Evolutionary conservation across 306 rosid genomes (phyloP).

Genomic region (Glycyrrhiza uralensis): DNA sequence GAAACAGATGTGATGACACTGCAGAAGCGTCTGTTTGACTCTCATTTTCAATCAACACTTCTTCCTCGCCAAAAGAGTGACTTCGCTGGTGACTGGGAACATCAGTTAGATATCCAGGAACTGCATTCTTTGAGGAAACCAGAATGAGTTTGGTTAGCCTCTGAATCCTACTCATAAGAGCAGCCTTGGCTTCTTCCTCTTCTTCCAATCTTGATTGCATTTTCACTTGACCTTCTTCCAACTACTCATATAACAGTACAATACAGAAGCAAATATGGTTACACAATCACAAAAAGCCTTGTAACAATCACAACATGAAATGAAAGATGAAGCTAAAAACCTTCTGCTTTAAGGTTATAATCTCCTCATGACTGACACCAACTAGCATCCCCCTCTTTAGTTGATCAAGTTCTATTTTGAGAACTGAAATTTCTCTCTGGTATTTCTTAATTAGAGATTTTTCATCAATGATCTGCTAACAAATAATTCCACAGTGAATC

Average conservation of each 20-base stretch:
- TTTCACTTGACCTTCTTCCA: slow-evolving; percentile 98
- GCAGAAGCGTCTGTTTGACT: slow-evolving; percentile 59
- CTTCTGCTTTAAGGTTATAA: slow-evolving; percentile 81
- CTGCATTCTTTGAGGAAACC: slow-evolving; percentile 88
- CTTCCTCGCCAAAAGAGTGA: slow-evolving; percentile 79
- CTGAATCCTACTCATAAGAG: slow-evolving; percentile 99
- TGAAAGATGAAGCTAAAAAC: slow-evolving; percentile 39
- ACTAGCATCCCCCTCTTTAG: slow-evolving; percentile 74
- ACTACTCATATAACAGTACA: slow-evolving; percentile 42
- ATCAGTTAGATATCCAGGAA: slow-evolving; percentile 81
- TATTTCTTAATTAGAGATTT: slow-evolving; percentile 96
- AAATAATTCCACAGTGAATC: slow-evolving; percentile 23
- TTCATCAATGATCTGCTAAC: slow-evolving; percentile 86
- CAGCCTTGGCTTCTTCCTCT: slow-evolving; percentile 99
- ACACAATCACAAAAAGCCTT: slow-evolving; percentile 6
- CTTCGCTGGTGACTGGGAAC: slow-evolving; percentile 72
- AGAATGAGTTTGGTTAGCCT: slow-evolving; percentile 96
- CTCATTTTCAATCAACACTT: slow-evolving; percentile 71
- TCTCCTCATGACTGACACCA: slow-evolving; percentile 91
- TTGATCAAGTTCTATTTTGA: slow-evolving; percentile 95
- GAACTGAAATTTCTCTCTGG: slow-evolving; percentile 90
- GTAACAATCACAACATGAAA: slow-evolving; percentile 8
- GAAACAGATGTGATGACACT: slow-evolving; percentile 47
- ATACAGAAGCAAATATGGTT: slow-evolving; percentile 5
- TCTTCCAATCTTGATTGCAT: slow-evolving; percentile 99